A percentile compares a stretch with the other conserved stretches of the same genome.
Conservation (phyloP, 2,329 filamentous ascomycete species). For the Claviceps purpurea region DNA sequence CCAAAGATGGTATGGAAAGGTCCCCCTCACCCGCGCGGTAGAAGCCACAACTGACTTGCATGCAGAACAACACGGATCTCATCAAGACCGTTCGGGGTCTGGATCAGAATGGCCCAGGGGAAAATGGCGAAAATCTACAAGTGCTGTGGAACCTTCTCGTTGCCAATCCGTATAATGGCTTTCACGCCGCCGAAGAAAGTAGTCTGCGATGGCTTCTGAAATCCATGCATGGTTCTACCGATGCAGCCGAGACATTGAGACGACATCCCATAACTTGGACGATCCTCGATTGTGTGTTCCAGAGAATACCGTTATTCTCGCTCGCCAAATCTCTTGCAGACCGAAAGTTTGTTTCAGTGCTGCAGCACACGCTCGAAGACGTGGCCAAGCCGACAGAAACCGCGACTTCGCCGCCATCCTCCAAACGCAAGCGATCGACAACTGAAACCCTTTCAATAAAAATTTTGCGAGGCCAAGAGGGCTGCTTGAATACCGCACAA, state of each 20-base stretch:
- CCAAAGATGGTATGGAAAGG: slow-evolving; percentile 2
- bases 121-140: slow-evolving; percentile 32
- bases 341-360: slow-evolving; percentile 49
- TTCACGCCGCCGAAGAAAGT: slow-evolving; percentile 42
- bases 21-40: neutral
- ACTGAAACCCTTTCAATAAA: slow-evolving; percentile 24
- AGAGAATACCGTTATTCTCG: slow-evolving; percentile 53
- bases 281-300: slow-evolving; percentile 46
- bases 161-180: slow-evolving; percentile 25
- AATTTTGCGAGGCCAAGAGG: slow-evolving; percentile 23
- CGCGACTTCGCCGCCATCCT: slow-evolving; percentile 11
- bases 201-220: slow-evolving; percentile 51
- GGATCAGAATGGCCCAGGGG: slow-evolving; percentile 35
- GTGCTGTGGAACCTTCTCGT: slow-evolving; percentile 36
- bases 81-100: slow-evolving; percentile 41
- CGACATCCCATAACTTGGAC: slow-evolving; percentile 46
- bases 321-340: slow-evolving; percentile 60
- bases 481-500: slow-evolving; percentile 33
- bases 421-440: slow-evolving; percentile 34
- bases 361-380: slow-evolving; percentile 54
- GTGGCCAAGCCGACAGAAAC: slow-evolving; percentile 23
- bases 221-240: slow-evolving; percentile 37
- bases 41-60: neutral
- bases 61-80: slow-evolving; percentile 25
- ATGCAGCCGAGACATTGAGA: slow-evolving; percentile 37